Percentiles rank a stretch among this genome's conserved stretches.
phyloP scores from a whole-genome alignment of 2,329 filamentous ascomycete species.

The Fusarium robinianum region DNA sequence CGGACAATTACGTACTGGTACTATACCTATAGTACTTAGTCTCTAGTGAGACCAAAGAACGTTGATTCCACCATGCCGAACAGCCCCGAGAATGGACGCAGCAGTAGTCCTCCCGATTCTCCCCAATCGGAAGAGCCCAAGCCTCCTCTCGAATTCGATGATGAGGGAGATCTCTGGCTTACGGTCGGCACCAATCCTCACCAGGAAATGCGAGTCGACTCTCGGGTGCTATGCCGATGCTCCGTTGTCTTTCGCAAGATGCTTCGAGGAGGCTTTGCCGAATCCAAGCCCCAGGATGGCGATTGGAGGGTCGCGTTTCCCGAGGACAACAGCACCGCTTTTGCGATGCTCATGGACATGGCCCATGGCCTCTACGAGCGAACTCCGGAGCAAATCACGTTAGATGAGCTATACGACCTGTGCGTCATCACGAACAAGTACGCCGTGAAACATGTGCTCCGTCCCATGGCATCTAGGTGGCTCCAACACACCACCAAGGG shows the following conservation, averaged over 20 bases:
- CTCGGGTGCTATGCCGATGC: background rate
- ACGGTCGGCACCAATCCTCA: background rate
- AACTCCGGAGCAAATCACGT: background rate
- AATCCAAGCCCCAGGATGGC: background rate
- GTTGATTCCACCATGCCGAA: background rate
- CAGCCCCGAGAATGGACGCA: no score
- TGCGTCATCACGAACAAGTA: slow-evolving; percentile 16
- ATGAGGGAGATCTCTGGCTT: background rate
- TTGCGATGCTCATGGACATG: slow-evolving; percentile 9
- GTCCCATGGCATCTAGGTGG: background rate
- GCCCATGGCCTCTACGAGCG: background rate
- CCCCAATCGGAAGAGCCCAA: no score
- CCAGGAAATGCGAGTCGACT: slow-evolving; percentile 9
- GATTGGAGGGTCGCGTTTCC: slow-evolving; percentile 12
- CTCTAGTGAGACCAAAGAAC: no score
- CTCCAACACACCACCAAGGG: background rate
- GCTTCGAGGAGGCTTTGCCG: slow-evolving; percentile 3
- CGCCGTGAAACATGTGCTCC: slow-evolving; percentile 4
- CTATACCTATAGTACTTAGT: no score
- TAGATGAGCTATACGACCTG: background rate
- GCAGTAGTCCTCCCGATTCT: no score
- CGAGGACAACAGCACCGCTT: background rate
- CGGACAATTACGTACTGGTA: no score
- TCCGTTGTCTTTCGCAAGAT: slow-evolving; percentile 13
- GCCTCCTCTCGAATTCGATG: slow-evolving; percentile 1